Base-by-base conservation (phyloP, 768 basidiomycete species). In the Boletus vermiculosoides region DNA sequence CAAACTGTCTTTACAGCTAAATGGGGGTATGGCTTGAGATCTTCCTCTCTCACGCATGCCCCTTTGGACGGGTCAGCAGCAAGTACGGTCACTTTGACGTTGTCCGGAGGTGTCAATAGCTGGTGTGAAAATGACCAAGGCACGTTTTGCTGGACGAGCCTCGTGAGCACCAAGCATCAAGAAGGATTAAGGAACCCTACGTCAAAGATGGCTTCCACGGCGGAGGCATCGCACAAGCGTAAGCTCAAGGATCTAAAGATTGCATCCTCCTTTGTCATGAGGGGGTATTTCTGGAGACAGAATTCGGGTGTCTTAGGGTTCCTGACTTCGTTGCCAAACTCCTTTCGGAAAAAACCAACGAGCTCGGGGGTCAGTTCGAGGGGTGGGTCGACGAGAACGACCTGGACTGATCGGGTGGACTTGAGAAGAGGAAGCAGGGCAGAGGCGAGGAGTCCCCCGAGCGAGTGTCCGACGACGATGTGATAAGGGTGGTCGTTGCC, bases 351-450 rank as follows among this genome's bases (percentile, higher is more conserved):
- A 3, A 1, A 4, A 7, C 30, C 33, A 7, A 25, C 0, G 5
- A 0, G 0, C 18, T 59, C 46, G 8, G 50, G 18, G 9, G 18
- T 8, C 7, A 4, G 10, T 23, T 60, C 52, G 13, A 66, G 48
- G 2, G 62, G 62, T 3, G 64, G 57, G 15, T 71, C 69, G 13
- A 58, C n/a, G 13, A 71, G 54, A 33, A 71, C 31, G 34, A 69
- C 61, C 0, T 40, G 45, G 37, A 62, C 53, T 0, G 50, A 33
- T 12, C 28, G 57, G 1, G 60, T 33, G 10, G 48, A 45, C 7
- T 61, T 51, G 39, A 71, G 46, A 8, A 63, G 23, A 20, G 54
- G 54, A 0, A 71, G 25, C 8, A 71, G 54, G 7, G 56, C 34
- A 9, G 53, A 9, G 30, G 52, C 56, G 12, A 65, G 49, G 4